Conservation (phyloP, 192 early-diverging fungal species). For the Podila verticillata region DNA sequence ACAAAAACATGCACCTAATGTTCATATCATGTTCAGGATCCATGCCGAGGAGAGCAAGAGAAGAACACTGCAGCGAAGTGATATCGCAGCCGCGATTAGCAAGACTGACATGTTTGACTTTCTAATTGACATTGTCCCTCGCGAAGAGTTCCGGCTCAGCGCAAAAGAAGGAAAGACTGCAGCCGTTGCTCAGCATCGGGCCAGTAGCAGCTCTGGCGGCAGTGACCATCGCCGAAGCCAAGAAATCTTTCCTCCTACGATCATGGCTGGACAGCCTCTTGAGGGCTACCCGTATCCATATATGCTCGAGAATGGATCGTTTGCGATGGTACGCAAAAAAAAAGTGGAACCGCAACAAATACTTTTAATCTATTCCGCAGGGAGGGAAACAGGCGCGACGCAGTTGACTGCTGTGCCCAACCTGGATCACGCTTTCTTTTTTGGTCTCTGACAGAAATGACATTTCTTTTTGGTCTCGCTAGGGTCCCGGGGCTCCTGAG, state of each 20-base stretch:
- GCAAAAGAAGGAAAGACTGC: constrained; percentile 24
- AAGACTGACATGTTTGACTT: constrained; percentile 98
- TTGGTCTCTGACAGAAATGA: neutral
- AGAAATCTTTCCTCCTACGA: constrained; percentile 17
- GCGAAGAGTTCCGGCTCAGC: constrained; percentile 70
- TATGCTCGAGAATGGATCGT: constrained; percentile 28
- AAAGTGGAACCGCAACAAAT: neutral
- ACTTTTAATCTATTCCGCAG: no score
- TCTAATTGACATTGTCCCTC: constrained; percentile 95
- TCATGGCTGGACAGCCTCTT: constrained; percentile 7
- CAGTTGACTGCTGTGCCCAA: neutral
- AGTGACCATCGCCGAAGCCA: constrained; percentile 37
- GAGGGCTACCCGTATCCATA: constrained; percentile 44
- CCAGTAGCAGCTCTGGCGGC: neutral
- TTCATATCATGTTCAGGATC: constrained; percentile 62
- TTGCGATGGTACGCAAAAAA: constrained; percentile 28
- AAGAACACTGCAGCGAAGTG: constrained; percentile 91
- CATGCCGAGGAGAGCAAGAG: constrained; percentile 97
- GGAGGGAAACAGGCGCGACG: neutral
- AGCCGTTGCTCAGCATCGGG: neutral
- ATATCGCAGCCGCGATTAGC: constrained; percentile 87
- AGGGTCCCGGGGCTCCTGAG: constrained; percentile 12
- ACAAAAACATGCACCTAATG: neutral
- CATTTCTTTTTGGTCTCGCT: neutral
- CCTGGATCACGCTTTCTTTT: neutral